Conservation (phyloP, 2,329 filamentous ascomycete genomes). For the Colletotrichum orchidophilum region DNA sequence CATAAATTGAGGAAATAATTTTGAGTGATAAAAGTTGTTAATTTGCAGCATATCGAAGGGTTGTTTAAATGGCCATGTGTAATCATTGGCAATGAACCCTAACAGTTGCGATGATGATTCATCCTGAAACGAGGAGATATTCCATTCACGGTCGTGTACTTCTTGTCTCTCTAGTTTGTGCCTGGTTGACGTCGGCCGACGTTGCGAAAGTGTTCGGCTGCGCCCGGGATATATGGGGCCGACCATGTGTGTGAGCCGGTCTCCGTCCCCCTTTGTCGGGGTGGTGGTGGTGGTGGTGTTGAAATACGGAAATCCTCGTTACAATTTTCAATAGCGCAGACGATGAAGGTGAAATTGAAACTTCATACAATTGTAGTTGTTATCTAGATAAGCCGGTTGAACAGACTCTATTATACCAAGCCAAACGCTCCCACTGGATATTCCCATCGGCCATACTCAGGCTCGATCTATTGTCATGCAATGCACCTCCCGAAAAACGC, state of each 20-base stretch:
- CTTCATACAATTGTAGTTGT: neutral
- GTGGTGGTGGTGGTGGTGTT: too few species aligned
- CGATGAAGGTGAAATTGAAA: neutral
- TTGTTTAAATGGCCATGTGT: too few species aligned
- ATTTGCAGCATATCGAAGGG: too few species aligned
- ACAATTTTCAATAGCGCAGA: neutral
- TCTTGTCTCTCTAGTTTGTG: too few species aligned
- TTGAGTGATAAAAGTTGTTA: too few species aligned
- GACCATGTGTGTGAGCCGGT: neutral
- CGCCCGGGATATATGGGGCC: neutral
- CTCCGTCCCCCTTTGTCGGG: neutral
- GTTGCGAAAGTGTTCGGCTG: neutral
- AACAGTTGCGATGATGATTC: rapidly evolving
- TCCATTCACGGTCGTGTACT: neutral
- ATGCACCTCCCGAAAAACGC: constrained; percentile 19
- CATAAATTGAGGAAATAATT: too few species aligned
- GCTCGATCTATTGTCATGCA: constrained; percentile 30
- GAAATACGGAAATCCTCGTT: too few species aligned
- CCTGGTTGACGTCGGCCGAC: neutral
- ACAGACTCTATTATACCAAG: constrained; percentile 19
- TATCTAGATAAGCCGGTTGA: constrained; percentile 7
- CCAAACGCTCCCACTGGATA: constrained; percentile 32
- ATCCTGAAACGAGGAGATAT: rapidly evolving
- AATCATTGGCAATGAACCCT: neutral
- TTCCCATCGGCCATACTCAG: constrained; percentile 23